Base-by-base conservation (phyloP, 768 basidiomycete genomes). In the Coprinopsis sp. region DNA sequence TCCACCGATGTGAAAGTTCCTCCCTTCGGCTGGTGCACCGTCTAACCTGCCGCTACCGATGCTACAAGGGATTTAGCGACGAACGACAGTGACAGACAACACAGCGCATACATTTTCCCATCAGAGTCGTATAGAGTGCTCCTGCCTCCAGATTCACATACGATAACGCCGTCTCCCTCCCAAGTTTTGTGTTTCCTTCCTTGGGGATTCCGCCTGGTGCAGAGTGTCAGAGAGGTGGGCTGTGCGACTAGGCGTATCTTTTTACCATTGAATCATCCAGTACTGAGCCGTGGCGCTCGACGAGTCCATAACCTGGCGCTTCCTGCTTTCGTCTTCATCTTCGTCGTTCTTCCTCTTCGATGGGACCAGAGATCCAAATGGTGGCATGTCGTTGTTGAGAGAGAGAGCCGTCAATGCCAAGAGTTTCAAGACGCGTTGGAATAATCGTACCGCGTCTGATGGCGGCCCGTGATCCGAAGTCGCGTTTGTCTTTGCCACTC, bases 191-290 rank as follows among this genome's bases (percentile, higher is more conserved):
- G 83, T 64, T 93, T 93, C 67, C 79, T 87, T 30, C 72, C 69
- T 62, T 90, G 86, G 34, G 74, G 82, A 36, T 68, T 74, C 49
- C 86, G 68, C 86, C 84, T 87, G 28, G 18, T 34, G 12, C n/a
- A 37, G 18, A 36, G 38, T 23, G 12, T 13, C 30, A 36, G 30
- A 43, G 22, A 1, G 21, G 16, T 22, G 10, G 34, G 18, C 8
- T 10, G 6, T 23, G 22, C 21, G 12, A 23, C 21, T 37, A 33
- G 21, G 37, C 19, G 24, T 34, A 52, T 62, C 33, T n/a, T n/a
- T n/a, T n/a, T 61, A 84, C 87, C 88, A 90, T 64, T 87, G 85
- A 28, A 87, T 79, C 75, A 86, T 83, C 87, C 87, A 91, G 51
- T 79, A 79, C 46, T 66, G 67, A 41, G 72, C 37, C 28, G 37